Conservation (phyloP, 768 basidiomycete genomes). For the Auricularia sp. region DNA sequence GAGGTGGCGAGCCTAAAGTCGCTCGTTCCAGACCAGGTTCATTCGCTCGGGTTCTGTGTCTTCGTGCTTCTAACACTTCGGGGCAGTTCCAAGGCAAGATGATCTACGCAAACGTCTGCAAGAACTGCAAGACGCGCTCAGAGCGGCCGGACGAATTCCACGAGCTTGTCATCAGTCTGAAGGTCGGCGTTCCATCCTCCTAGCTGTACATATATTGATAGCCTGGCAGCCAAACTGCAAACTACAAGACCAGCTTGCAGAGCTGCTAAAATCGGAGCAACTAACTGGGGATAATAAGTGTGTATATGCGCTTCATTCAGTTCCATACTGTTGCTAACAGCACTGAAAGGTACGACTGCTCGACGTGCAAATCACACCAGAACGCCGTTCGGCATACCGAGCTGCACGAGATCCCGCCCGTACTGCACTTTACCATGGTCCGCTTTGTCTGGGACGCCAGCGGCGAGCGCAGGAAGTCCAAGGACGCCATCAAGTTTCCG, state of each 20-base stretch:
- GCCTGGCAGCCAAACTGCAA: constrained; percentile 49
- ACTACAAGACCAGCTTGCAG: constrained; percentile 64
- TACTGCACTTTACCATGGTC: constrained; percentile 83
- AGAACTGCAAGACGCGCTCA: constrained; percentile 55
- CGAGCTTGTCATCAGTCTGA: constrained; percentile 80
- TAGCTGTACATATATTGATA: background rate
- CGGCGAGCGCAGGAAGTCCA: constrained; percentile 80
- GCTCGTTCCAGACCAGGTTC: constrained; percentile 65
- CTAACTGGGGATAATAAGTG: constrained; percentile 80
- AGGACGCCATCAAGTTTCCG: constrained; percentile 73
- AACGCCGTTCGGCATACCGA: constrained; percentile 73
- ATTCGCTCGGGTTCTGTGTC: constrained; percentile 5
- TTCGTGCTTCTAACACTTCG: background rate
- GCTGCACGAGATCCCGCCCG: constrained; percentile 65
- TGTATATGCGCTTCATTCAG: constrained; percentile 9
- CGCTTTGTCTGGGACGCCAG: constrained; percentile 87
- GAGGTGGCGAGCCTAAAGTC: constrained; percentile 47
- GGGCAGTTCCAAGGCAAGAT: constrained; percentile 78
- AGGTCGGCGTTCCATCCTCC: constrained; percentile 33
- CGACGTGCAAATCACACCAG: constrained; percentile 58
- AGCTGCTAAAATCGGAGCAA: constrained; percentile 55
- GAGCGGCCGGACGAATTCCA: constrained; percentile 65
- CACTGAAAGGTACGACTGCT: constrained; percentile 64
- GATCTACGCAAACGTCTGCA: constrained; percentile 72
- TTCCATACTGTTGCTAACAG: background rate